Evolutionary conservation across 1,284 basidiomycete species (phyloP).

Genomic region (Marasmius oreades): DNA sequence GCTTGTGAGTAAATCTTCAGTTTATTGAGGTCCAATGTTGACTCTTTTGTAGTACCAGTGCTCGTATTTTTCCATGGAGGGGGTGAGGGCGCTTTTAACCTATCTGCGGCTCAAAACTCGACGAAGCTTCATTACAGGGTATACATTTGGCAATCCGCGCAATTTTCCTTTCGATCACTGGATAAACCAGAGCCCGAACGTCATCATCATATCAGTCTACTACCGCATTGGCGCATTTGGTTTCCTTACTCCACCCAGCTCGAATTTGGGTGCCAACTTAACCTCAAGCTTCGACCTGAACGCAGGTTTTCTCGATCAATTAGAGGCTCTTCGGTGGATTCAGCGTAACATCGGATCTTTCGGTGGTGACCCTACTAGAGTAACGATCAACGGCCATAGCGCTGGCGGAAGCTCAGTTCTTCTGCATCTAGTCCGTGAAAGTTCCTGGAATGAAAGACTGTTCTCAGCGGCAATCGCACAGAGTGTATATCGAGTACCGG

Average conservation of each 20-base stretch:
- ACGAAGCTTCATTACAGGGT: conserved; percentile 31
- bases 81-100: conserved; percentile 27
- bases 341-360: not conserved
- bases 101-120: conserved; percentile 1
- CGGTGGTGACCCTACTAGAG: not conserved
- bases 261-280: conserved; percentile 26
- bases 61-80: conserved; percentile 68
- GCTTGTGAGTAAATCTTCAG: conserved; percentile 30
- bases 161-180: conserved; percentile 53
- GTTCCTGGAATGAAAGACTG: conserved; percentile 17
- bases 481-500: conserved; percentile 48
- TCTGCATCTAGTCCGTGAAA: conserved; percentile 43
- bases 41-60: conserved; percentile 28
- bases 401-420: conserved; percentile 55
- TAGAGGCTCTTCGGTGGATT: conserved; percentile 55
- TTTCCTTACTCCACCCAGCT: conserved; percentile 39
- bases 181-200: conserved; percentile 45
- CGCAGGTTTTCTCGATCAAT: conserved; percentile 59
- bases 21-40: not conserved
- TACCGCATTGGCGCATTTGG: conserved; percentile 53
- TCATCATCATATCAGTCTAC: conserved; percentile 51
- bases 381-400: conserved; percentile 50
- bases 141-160: conserved; percentile 50
- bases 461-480: conserved; percentile 56
- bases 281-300: conserved; percentile 46